These are phyloP conservation scores for Yamadazyma jaroonii DNA, from an alignment of 1,139 yeast species.

Conservation along the genomic window DNA sequence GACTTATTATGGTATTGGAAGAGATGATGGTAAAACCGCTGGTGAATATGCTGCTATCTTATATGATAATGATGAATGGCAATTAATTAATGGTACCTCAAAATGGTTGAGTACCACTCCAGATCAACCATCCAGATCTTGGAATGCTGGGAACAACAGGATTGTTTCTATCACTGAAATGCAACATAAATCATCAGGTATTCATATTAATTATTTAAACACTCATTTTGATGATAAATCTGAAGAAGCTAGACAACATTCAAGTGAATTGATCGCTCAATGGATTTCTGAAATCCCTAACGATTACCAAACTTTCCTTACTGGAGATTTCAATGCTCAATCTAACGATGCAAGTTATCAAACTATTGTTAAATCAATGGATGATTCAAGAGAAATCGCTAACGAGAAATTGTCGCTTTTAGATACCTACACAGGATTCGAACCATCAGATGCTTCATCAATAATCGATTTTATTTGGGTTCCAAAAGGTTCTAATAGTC, in stretches of 20 bases:
- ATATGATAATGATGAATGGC: slow-evolving; percentile 29
- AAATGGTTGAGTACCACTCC: slow-evolving; percentile 47
- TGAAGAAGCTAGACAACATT: slow-evolving; percentile 32
- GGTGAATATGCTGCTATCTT: slow-evolving; percentile 51
- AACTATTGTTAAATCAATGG: slow-evolving; percentile 24
- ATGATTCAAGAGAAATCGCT: slow-evolving; percentile 22
- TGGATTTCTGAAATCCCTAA: slow-evolving; percentile 28
- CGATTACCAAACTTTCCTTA: slow-evolving; percentile 34
- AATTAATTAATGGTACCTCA: slow-evolving; percentile 32
- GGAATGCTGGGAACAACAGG: slow-evolving; percentile 44
- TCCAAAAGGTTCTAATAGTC: slow-evolving; percentile 13
- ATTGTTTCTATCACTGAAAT: slow-evolving; percentile 40
- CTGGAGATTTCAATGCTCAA: slow-evolving; percentile 16
- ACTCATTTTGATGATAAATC: slow-evolving; percentile 45
- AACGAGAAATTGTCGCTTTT: slow-evolving; percentile 20
- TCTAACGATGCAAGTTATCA: slow-evolving; percentile 15
- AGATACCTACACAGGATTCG: slow-evolving; percentile 42
- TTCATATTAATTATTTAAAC: slow-evolving; percentile 32
- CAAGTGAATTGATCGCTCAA: slow-evolving; percentile 29
- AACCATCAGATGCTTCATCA: slow-evolving; percentile 20
- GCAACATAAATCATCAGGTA: slow-evolving; percentile 20
- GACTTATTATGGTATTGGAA: slow-evolving; percentile 44
- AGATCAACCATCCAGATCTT: slow-evolving; percentile 36
- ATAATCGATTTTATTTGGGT: slow-evolving; percentile 32
- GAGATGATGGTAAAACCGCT: slow-evolving; percentile 41